Base-by-base conservation (phyloP, 441 rosid genomes). In the Pelargonium fulgidum region DNA sequence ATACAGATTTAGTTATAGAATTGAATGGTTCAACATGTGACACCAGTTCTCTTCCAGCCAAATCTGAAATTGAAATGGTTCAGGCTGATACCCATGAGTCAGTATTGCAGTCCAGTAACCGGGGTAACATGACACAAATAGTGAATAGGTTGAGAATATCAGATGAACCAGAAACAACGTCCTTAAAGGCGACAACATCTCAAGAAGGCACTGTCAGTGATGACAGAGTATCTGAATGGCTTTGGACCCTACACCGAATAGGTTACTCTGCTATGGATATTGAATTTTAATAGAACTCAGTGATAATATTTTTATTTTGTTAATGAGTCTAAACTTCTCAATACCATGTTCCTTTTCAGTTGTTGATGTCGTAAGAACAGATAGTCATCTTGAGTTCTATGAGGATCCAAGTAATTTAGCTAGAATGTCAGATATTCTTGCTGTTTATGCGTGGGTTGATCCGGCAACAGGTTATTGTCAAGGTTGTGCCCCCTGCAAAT, bases 391-490 rank as follows among this genome's bases (percentile, higher is more conserved):
- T 69, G 93, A 87, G 76, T 94, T 94, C 83, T 94, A 90, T 1
- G 92, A 87, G 84, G 91, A 94, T 73, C 75, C 87, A 68, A 87
- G 80, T 75, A 92, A 94, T 80, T 76, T 90, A 75, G 97, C 97
- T 56, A 89, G 96, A 80, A 92, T 94, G 96, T 89, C 97, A 0
- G 99, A 94, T 79, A 92, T 94, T 66, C 97, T 94, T 74, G 96
- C 97, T 65, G 96, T 94, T 75, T 94, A 94, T 81, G 99, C 99
- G 14, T 94, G 96, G 99, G 91, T 90, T 73, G 97, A 94, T 85
- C 92, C 98, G 71, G 86, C 88, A 66, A 90, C 94, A 72, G 99
- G 99, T 72, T 94, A 94, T 82, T 92, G 99, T 75, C 99, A 94
- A 92, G 99, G 98, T 94, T 81, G 68, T 68, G 68, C 61, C 75